phyloP scores from a whole-genome alignment of 306 rosid species.

The Luffa aegyptiaca region DNA sequence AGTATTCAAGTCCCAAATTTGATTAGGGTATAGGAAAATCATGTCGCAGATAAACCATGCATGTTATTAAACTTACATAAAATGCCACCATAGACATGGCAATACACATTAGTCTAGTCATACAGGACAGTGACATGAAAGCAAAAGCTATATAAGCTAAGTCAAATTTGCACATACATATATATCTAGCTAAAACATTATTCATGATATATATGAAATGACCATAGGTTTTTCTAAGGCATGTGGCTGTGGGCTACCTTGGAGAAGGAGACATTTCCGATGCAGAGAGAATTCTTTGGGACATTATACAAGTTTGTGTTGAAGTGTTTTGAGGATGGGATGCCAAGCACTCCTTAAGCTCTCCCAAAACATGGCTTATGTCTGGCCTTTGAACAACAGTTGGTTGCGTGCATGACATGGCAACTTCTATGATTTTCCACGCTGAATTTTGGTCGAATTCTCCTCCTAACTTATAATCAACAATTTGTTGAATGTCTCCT shows the following conservation, averaged over 20 bases:
- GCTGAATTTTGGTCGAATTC: constrained; percentile 15
- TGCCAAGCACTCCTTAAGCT: constrained; percentile 14
- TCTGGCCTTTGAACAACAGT: constrained; percentile 16
- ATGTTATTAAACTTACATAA: too few species aligned
- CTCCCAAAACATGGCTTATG: constrained; percentile 14
- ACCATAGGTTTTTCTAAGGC: too few species aligned
- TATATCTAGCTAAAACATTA: too few species aligned
- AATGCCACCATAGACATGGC: too few species aligned
- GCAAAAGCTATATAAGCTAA: too few species aligned
- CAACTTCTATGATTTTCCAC: constrained; percentile 28
- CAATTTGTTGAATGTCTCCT: constrained; percentile 15
- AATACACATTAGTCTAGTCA: too few species aligned
- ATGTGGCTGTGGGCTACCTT: not conserved
- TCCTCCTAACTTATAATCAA: constrained; percentile 20
- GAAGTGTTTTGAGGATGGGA: not conserved
- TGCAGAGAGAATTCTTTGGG: not conserved
- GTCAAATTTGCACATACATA: too few species aligned
- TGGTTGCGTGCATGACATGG: constrained; percentile 10
- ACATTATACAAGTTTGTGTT: not conserved
- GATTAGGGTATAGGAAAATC: too few species aligned
- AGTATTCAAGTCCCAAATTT: too few species aligned
- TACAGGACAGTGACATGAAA: too few species aligned
- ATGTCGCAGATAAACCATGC: too few species aligned
- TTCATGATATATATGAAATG: too few species aligned
- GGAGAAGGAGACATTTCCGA: not conserved